A percentile compares a stretch with the other conserved stretches of the same genome.
phyloP scores from a whole-genome alignment of 1,284 basidiomycete species.

The Trichosporon asahii region DNA sequence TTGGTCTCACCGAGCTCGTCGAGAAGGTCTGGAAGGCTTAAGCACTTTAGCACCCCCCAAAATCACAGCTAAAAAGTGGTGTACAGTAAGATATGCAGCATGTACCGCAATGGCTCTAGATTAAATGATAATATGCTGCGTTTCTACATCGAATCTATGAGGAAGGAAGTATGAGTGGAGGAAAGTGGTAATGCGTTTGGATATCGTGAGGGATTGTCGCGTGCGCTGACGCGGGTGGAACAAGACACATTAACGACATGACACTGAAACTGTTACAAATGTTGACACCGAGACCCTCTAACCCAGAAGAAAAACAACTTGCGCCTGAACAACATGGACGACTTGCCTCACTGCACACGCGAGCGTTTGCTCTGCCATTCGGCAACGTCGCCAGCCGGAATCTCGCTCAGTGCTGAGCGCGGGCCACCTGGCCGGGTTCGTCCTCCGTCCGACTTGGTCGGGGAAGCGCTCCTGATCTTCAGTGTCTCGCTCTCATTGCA shows the following conservation, averaged over 20 bases:
- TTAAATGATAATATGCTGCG: neutral
- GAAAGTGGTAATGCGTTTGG: neutral
- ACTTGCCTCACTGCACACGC: constrained; percentile 14
- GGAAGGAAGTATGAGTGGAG: too few relatives aligned
- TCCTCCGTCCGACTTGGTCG: constrained; percentile 16
- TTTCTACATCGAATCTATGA: neutral
- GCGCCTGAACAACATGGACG: neutral
- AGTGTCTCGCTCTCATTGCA: neutral
- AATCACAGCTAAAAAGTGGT: constrained; percentile 15
- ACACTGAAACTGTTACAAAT: neutral
- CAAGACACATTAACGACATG: neutral
- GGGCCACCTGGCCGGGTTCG: constrained; percentile 18
- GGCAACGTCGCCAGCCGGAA: constrained; percentile 14
- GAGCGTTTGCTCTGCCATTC: constrained; percentile 30
- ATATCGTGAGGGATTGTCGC: neutral
- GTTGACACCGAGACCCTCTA: neutral
- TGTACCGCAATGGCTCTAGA: constrained; percentile 12
- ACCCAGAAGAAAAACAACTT: neutral
- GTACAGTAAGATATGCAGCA: constrained; percentile 29
- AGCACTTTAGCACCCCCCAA: constrained; percentile 17
- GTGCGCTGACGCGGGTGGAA: neutral
- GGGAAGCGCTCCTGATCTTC: constrained; percentile 17
- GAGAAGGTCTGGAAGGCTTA: constrained; percentile 65
- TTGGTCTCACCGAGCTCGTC: constrained; percentile 74
- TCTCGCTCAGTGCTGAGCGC: constrained; percentile 30